Evolutionary conservation across 345 rosid species (phyloP).

Genomic region (Eucalyptus cloeziana): DNA sequence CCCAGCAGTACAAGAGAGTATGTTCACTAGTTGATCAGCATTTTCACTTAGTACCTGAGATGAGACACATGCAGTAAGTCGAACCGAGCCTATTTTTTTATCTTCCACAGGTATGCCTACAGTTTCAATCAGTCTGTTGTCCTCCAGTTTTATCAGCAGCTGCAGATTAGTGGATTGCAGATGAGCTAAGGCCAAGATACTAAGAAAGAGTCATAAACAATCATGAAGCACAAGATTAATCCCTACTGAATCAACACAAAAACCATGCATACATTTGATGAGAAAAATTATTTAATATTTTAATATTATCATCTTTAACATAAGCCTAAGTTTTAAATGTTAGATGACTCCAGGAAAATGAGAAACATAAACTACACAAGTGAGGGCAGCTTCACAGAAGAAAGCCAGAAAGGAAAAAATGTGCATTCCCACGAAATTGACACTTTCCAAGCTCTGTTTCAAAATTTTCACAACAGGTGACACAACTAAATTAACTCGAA

Average conservation of each 20-base stretch:
- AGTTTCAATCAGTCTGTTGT: constrained; percentile 84
- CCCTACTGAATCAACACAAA: not conserved
- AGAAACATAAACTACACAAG: not conserved
- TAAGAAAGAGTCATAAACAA: not conserved
- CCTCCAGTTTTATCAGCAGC: constrained; percentile 77
- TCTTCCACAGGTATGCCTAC: constrained; percentile 90
- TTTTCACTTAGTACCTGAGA: constrained; percentile 53
- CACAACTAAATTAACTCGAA: not conserved
- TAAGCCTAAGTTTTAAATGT: not conserved
- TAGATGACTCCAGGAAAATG: not conserved
- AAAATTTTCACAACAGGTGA: not conserved
- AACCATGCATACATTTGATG: not conserved
- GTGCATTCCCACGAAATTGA: not conserved
- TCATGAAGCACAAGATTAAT: not conserved
- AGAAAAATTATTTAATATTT: not conserved
- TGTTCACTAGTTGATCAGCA: not conserved
- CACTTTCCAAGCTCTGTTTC: not conserved
- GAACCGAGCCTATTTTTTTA: constrained; percentile 51
- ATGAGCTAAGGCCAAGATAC: not conserved
- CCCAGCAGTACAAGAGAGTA: not conserved
- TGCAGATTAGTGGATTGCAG: constrained; percentile 6
- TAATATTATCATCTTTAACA: not conserved
- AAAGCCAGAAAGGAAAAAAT: not conserved
- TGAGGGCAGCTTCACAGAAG: not conserved
- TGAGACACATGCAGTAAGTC: constrained; percentile 94